These are phyloP conservation scores for Albizia julibrissin DNA, from an alignment of 306 rosid genomes.

Conservation along the genomic window DNA sequence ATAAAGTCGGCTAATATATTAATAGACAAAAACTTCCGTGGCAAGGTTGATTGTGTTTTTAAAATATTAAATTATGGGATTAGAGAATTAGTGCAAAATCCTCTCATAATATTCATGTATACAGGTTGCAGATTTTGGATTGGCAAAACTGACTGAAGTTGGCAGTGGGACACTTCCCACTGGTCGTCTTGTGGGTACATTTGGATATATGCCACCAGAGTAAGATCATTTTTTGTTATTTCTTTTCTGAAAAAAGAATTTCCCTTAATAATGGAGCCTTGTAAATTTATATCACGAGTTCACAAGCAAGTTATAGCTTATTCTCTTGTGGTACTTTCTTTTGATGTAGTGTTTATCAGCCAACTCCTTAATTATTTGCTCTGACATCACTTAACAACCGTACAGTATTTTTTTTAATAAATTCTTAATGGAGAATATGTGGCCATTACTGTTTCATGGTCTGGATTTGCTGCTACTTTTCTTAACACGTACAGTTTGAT, in stretches of 20 bases:
- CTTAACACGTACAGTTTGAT: neutral
- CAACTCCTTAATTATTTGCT: neutral
- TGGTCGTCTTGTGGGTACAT: constrained; percentile 74
- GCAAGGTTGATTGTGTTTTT: constrained; percentile 55
- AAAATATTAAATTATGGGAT: neutral
- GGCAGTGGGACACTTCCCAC: constrained; percentile 65
- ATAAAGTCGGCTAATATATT: constrained; percentile 89
- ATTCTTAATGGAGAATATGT: neutral
- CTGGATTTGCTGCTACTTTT: neutral
- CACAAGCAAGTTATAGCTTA: neutral
- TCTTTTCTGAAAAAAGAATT: neutral
- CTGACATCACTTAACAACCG: neutral
- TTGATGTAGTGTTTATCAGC: neutral
- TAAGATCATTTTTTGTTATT: constrained; percentile 39
- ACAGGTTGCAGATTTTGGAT: constrained; percentile 94
- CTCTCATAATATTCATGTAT: constrained; percentile 9
- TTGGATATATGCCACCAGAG: constrained; percentile 99
- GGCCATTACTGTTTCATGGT: neutral
- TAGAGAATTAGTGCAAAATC: neutral
- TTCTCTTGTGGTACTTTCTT: neutral
- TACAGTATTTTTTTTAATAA: neutral
- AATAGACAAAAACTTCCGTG: constrained; percentile 70
- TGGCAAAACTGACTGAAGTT: constrained; percentile 79
- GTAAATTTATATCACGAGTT: neutral
- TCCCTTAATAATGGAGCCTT: neutral